Conservation (phyloP, 2,329 filamentous ascomycete species). For the Penicillium concentricum region DNA sequence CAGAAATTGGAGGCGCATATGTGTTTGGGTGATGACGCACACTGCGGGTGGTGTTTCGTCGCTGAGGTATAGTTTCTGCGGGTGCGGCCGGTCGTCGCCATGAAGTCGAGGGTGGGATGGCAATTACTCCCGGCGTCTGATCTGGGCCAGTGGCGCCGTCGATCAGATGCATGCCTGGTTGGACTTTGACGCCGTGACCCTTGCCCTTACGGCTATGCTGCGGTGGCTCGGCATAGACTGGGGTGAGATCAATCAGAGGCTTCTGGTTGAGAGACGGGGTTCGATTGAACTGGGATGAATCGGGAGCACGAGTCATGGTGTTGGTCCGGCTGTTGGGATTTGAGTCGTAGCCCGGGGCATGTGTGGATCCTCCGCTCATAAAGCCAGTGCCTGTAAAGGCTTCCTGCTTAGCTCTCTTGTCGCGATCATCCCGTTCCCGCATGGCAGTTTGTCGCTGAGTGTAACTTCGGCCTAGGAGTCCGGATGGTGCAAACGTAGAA, state of each 20-base stretch:
- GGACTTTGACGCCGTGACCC: conserved; percentile 46
- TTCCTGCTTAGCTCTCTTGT: conserved; percentile 37
- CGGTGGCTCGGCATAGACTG: conserved; percentile 63
- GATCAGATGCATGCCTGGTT: conserved; percentile 39
- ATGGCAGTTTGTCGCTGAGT: conserved; percentile 41
- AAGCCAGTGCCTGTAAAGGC: conserved; percentile 55
- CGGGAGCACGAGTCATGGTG: conserved; percentile 32
- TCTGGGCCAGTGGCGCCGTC: conserved; percentile 45
- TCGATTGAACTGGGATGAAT: conserved; percentile 39
- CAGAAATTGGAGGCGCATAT: conserved; percentile 9
- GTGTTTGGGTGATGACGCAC: conserved; percentile 17
- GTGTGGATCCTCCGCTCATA: conserved; percentile 45
- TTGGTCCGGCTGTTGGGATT: conserved; percentile 31
- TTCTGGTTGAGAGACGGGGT: conserved; percentile 49
- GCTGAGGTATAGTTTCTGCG: conserved; percentile 14
- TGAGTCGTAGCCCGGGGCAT: conserved; percentile 36
- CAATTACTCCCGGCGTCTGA: conserved; percentile 31
- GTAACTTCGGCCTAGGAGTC: conserved; percentile 42
- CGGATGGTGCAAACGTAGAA: conserved; percentile 37
- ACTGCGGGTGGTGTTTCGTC: conserved; percentile 36
- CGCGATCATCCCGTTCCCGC: conserved; percentile 40
- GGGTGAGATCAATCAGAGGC: conserved; percentile 68
- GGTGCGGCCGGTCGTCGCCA: conserved; percentile 37
- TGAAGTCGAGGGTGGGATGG: conserved; percentile 40
- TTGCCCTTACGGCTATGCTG: conserved; percentile 37